These are phyloP conservation scores for Verruconis gallopava DNA, from an alignment of 2,329 filamentous ascomycete species.

Conservation along the genomic window DNA sequence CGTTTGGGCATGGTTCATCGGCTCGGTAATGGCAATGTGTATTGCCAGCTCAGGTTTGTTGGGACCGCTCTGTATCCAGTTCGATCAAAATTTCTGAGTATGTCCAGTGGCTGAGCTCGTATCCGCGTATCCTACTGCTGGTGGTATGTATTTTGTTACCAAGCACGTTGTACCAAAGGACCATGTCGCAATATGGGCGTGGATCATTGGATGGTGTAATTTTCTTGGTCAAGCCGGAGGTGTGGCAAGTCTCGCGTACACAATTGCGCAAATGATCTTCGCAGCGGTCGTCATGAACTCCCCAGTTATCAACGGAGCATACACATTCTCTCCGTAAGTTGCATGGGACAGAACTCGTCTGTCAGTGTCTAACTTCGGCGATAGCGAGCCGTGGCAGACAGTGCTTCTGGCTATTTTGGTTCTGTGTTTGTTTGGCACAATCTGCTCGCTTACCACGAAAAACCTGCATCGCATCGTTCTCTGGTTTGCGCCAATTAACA, in stretches of 20 bases:
- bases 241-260: constrained; percentile 49
- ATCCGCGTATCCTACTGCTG: constrained; percentile 53
- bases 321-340: constrained; percentile 45
- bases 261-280: constrained; percentile 50
- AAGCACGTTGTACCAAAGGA: constrained; percentile 50
- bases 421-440: constrained; percentile 41
- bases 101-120: constrained; percentile 47
- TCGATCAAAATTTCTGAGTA: constrained; percentile 11
- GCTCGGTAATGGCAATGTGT: constrained; percentile 50
- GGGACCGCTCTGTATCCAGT: not conserved
- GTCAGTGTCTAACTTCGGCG: not conserved
- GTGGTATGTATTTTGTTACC: constrained; percentile 56
- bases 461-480: constrained; percentile 46
- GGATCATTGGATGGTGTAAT: constrained; percentile 57
- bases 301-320: constrained; percentile 33
- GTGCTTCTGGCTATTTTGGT: constrained; percentile 44
- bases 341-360: not conserved
- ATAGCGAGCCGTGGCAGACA: constrained; percentile 44
- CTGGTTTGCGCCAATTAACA: constrained; percentile 55
- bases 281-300: constrained; percentile 51
- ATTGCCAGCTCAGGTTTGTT: constrained; percentile 46
- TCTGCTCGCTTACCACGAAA: constrained; percentile 51
- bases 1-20: constrained; percentile 54
- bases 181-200: constrained; percentile 49
- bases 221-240: constrained; percentile 51